Percentiles rank a stretch among this genome's conserved stretches.
These are phyloP conservation scores for Viola odorata DNA, from an alignment of 345 rosid genomes.

Conservation along the genomic window DNA sequence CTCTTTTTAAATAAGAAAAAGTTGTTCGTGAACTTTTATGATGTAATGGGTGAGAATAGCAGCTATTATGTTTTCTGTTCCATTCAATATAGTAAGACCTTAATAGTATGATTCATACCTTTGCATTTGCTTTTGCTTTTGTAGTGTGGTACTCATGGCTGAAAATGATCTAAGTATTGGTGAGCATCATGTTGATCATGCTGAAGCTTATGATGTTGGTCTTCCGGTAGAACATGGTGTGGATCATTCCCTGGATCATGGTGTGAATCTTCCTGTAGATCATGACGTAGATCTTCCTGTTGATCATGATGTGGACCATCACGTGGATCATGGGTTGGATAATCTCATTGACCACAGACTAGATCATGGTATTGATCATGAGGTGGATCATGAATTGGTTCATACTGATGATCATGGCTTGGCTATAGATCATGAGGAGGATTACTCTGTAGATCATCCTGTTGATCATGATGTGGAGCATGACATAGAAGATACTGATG, in stretches of 20 bases:
- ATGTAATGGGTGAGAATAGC: too few species aligned
- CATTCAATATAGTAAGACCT: neutral
- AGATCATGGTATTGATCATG: conserved; percentile 9
- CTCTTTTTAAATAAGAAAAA: too few species aligned
- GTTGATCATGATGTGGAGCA: conserved; percentile 7
- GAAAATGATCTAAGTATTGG: conserved; percentile 15
- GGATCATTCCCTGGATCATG: conserved; percentile 10
- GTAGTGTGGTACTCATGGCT: conserved; percentile 19
- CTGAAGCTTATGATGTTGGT: neutral
- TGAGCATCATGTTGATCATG: conserved; percentile 17
- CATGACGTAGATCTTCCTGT: conserved; percentile 1
- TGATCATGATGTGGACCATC: conserved; percentile 6
- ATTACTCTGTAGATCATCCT: conserved; percentile 8
- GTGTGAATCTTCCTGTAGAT: conserved; percentile 4
- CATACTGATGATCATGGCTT: conserved; percentile 5
- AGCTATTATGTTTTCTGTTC: neutral
- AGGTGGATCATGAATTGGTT: conserved; percentile 7
- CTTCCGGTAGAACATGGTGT: conserved; percentile 1
- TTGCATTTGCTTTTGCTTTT: neutral
- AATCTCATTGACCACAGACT: neutral
- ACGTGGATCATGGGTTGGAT: conserved; percentile 1
- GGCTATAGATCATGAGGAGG: conserved; percentile 10
- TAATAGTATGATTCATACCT: neutral
- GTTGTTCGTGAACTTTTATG: too few species aligned
- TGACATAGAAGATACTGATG: conserved; percentile 1